Base-by-base conservation (phyloP, 441 rosid species). In the Adansonia gregorii region DNA sequence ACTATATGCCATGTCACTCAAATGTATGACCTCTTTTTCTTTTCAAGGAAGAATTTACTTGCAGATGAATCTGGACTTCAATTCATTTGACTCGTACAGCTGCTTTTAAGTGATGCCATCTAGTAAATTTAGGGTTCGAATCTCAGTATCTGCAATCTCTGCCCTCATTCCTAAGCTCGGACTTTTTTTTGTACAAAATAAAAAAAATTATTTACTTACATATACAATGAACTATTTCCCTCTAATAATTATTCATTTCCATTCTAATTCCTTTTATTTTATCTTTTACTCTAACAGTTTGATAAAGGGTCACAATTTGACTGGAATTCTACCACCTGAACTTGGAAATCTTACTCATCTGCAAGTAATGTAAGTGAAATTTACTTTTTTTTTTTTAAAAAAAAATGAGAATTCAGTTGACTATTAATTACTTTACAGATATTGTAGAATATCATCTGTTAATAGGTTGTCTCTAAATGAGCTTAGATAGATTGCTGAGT, bases 241-340 rank as follows among this genome's bases (percentile, higher is more conserved):
- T 24, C 1, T 24, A 35, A 35, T 19, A 19, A 0, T 58, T n/a
- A n/a, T 20, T 8, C 17, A 0, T 43, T 17, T 15, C 22, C 15
- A 5, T 41, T 66, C 9, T 11, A 60, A 60, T 61, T 17, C 3
- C 8, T 20, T 56, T 17, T 20, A 6, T 22, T 27, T 4, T 43
- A 5, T 72, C 1, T 58, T 75, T 41, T 48, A 6, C 46, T 66
- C 6, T 78, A 7, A 67, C 90, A 94, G 97, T 35, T 17, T 5
- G 63, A 79, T 93, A 49, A 91, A 91, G 85, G 61, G 86, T 71
- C 80, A 81, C 20, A 90, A 85, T 76, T 81, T 94, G 79, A 78
- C 86, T 17, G 98, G 95, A 61, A 63, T 51, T 58, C n/a, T 93
- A 67, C 97, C 97, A 8, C 69, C 80, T 75, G 95, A 93, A 68